Evolutionary conservation across 2,329 filamentous ascomycete genomes (phyloP).

Genomic region (Phialophora chinensis): DNA sequence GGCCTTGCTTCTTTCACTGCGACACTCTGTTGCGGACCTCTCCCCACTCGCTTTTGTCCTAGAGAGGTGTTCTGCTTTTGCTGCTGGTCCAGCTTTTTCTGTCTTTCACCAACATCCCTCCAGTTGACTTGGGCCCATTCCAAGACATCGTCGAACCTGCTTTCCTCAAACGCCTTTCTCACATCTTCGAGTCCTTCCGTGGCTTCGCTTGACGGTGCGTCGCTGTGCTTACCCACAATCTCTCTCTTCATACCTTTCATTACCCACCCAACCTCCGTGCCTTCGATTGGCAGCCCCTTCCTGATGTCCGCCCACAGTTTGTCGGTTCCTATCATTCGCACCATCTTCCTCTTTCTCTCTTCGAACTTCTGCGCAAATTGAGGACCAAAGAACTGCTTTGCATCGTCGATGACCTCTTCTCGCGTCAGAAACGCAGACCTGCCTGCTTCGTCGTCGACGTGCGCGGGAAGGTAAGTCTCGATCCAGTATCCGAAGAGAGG

Average conservation of each 20-base stretch:
- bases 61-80: conserved; percentile 12
- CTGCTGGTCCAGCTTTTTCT: conserved; percentile 20
- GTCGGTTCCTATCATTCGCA: conserved; percentile 20
- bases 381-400: conserved; percentile 34
- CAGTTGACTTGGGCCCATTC: conserved; percentile 25
- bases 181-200: neutral
- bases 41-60: conserved; percentile 12
- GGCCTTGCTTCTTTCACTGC: neutral
- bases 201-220: neutral
- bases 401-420: conserved; percentile 31
- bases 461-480: conserved; percentile 34
- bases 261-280: conserved; percentile 21
- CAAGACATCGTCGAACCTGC: conserved; percentile 26
- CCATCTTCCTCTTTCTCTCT: conserved; percentile 13
- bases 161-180: conserved; percentile 19
- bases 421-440: conserved; percentile 24
- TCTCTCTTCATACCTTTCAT: conserved; percentile 35
- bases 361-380: conserved; percentile 27
- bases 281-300: conserved; percentile 23
- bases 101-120: conserved; percentile 19
- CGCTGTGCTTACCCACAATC: conserved; percentile 12
- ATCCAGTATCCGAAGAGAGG: conserved; percentile 39
- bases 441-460: conserved; percentile 23
- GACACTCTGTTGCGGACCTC: neutral
- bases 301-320: conserved; percentile 35